These are phyloP conservation scores for Backusella circina DNA, from an alignment of 192 early-diverging fungal genomes.

Conservation along the genomic window DNA sequence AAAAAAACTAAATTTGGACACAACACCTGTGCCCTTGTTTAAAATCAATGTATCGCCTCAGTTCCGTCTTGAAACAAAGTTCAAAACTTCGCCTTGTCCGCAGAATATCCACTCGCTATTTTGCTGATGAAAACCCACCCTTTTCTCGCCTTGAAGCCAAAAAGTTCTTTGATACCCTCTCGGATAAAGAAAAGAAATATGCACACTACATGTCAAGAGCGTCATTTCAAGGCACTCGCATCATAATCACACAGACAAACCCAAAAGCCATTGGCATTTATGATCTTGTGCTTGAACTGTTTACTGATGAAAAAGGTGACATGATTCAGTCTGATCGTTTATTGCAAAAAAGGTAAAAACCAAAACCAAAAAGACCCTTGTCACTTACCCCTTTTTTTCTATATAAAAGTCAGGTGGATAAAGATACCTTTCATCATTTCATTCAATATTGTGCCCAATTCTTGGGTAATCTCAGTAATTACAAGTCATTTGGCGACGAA, in stretches of 20 bases:
- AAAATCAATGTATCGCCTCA: not conserved
- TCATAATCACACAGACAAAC: slow-evolving; percentile 34
- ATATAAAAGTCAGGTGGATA: slow-evolving; percentile 28
- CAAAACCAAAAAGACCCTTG: not conserved
- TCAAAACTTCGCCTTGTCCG: not conserved
- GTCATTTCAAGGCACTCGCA: slow-evolving; percentile 44
- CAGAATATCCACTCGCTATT: slow-evolving; percentile 19
- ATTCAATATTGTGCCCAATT: slow-evolving; percentile 49
- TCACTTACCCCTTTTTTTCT: not conserved
- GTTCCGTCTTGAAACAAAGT: not conserved
- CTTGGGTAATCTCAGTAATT: slow-evolving; percentile 50
- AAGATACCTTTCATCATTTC: slow-evolving; percentile 47
- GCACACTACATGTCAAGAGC: slow-evolving; percentile 52
- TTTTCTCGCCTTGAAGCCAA: slow-evolving; percentile 44
- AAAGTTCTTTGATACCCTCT: slow-evolving; percentile 43
- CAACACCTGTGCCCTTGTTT: not conserved
- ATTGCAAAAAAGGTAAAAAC: slow-evolving; percentile 4
- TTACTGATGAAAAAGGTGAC: slow-evolving; percentile 24
- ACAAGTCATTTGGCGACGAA: slow-evolving; percentile 58
- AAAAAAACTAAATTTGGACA: not conserved
- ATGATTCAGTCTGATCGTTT: slow-evolving; percentile 17
- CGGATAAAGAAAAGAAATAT: slow-evolving; percentile 47
- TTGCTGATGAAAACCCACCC: slow-evolving; percentile 43
- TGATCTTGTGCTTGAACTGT: slow-evolving; percentile 40
- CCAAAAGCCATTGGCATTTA: slow-evolving; percentile 26